These are phyloP conservation scores for Seminavis robusta DNA, from an alignment of 108 stramenopile species.

Conservation along the genomic window DNA sequence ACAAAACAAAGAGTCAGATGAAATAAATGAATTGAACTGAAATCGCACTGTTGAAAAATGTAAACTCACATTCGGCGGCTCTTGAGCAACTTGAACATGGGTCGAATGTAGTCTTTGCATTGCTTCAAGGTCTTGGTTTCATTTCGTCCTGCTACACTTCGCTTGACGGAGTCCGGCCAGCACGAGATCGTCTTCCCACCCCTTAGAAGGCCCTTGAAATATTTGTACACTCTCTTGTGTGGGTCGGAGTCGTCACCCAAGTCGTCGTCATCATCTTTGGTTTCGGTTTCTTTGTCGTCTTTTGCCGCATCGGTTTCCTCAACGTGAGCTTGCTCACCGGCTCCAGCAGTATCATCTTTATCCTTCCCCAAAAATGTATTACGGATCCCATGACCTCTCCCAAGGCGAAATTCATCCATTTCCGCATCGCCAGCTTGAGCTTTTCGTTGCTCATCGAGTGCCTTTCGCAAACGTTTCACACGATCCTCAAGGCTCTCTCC, in stretches of 20 bases:
- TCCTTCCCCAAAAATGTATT: slow-evolving; percentile 72
- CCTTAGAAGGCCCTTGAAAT: slow-evolving; percentile 79
- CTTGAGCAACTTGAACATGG: slow-evolving; percentile 76
- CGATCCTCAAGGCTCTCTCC: slow-evolving; percentile 55
- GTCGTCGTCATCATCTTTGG: slow-evolving; percentile 13
- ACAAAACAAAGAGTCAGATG: too few species aligned
- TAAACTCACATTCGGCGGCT: slow-evolving; percentile 38
- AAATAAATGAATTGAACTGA: too few species aligned
- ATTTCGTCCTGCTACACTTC: slow-evolving; percentile 67
- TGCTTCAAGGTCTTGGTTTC: slow-evolving; percentile 93
- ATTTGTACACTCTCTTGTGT: slow-evolving; percentile 70
- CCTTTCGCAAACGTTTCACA: slow-evolving; percentile 39
- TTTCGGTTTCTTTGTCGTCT: slow-evolving; percentile 1
- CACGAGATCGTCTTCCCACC: slow-evolving; percentile 86
- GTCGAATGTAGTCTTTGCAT: slow-evolving; percentile 96
- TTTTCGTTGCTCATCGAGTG: slow-evolving; percentile 47
- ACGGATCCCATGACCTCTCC: slow-evolving; percentile 69
- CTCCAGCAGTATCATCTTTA: too few species aligned
- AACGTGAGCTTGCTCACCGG: too few species aligned
- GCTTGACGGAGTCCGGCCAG: slow-evolving; percentile 55
- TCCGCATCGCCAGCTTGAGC: slow-evolving; percentile 43
- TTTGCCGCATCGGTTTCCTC: neutral
- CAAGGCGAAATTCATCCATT: slow-evolving; percentile 73
- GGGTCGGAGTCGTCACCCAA: slow-evolving; percentile 42
- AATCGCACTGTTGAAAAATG: too few species aligned